Evolutionary conservation across 2,329 filamentous ascomycete genomes (phyloP), one percentile per base, ranked within the genome.

Genomic region (Dactylellina sp.): DNA sequence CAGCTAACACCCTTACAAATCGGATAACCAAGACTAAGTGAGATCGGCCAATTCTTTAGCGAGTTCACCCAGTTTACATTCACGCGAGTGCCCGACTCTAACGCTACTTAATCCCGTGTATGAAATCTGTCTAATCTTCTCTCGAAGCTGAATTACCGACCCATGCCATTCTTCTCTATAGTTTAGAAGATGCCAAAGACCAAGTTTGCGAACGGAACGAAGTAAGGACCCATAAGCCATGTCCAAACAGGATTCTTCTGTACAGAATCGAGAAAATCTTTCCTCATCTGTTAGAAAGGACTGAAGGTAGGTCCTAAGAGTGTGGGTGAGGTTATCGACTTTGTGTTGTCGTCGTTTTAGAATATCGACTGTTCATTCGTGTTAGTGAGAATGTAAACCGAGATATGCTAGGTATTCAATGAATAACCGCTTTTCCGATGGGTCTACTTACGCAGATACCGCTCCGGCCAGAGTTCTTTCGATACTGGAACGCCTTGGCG

Each of bases 151-250:
- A n/a, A 12, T 2, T n/a, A 37, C 49, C 11, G 49, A 53, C 7
- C 49, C 49, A 37, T 35, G 12, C 49, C 49, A 53, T 32, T 35
- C 49, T 16, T 28, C 24, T 25, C 49, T 24, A 4, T 42, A 28
- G 12, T 59, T 42, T 14, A 59, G 24, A n/a, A 59, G 37, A 9
- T 24, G 20, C 20, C 32, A 59, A 6, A 59, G 53, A 4, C 53
- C 53, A n/a, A 20, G 20, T 18, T 59, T 44, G 2, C 37, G 12
- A 3, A 59, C 20, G 4, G 53, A 59, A 5, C 35, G 53, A 16
- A 59, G 35, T 20, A 42, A 32, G 9, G 53, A 59, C 12, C 53
- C 53, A 44, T 42, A 59, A 4, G 53, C 39, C 6, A 59, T 24
- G 20, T 46, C n/a, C 1, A 44, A 14, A 22, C 53, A 59, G 18